phyloP scores from a whole-genome alignment of 192 early-diverging fungal genomes.

The Coemansia sp. region DNA sequence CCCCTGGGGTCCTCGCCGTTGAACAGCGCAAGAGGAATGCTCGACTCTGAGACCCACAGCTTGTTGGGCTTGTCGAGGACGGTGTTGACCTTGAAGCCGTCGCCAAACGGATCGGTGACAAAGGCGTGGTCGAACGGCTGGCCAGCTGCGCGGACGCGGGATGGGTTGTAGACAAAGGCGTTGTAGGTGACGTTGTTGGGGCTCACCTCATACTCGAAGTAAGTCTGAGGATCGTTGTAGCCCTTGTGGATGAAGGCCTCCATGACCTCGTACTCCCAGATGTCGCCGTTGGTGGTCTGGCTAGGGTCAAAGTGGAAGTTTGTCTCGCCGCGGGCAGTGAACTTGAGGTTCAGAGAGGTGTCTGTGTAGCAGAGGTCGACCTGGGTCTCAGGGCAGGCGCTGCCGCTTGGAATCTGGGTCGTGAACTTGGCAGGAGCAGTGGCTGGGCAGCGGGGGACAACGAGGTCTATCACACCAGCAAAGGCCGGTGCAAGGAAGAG shows the following conservation, averaged over 20 bases:
- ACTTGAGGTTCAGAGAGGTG: constrained; percentile 33
- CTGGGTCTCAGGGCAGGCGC: constrained; percentile 30
- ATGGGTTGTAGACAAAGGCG: constrained; percentile 50
- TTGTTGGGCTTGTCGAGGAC: constrained; percentile 23
- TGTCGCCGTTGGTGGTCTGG: constrained; percentile 49
- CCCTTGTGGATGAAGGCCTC: constrained; percentile 53
- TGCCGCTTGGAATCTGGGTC: constrained; percentile 24
- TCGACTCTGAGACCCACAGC: constrained; percentile 22
- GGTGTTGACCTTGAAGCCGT: constrained; percentile 45
- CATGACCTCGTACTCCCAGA: constrained; percentile 53
- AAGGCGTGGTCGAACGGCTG: constrained; percentile 50
- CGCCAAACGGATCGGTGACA: constrained; percentile 40
- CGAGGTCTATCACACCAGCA: constrained; percentile 9
- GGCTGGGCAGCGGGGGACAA: constrained; percentile 40
- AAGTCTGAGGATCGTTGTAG: constrained; percentile 40
- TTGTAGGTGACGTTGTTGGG: constrained; percentile 53
- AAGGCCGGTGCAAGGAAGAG: constrained; percentile 5
- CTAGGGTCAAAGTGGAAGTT: constrained; percentile 39
- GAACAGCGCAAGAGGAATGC: constrained; percentile 49
- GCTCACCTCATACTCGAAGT: constrained; percentile 50
- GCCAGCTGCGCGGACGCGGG: constrained; percentile 26
- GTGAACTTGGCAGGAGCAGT: constrained; percentile 27
- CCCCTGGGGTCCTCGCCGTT: no score
- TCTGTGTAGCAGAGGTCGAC: constrained; percentile 50
- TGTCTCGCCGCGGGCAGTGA: constrained; percentile 39